Conservation (phyloP, 2,329 filamentous ascomycete genomes). For the Monosporascus sp. region DNA sequence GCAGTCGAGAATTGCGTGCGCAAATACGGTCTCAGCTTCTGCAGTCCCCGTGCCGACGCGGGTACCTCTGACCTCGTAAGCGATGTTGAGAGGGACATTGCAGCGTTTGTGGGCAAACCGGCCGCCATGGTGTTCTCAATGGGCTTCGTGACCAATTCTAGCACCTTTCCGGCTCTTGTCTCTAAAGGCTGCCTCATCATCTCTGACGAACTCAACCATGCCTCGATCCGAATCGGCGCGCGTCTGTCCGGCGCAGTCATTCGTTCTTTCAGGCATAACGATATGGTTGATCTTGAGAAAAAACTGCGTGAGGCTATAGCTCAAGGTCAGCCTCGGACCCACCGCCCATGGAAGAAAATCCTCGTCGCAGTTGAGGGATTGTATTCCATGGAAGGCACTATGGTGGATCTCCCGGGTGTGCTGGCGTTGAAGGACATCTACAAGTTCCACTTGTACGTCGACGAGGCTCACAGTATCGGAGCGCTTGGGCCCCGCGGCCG, state of each 20-base stretch:
- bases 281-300: constrained; percentile 81
- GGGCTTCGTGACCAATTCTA: constrained; percentile 96
- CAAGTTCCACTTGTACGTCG: constrained; percentile 93
- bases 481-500: constrained; percentile 83
- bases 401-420: constrained; percentile 93
- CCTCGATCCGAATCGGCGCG: constrained; percentile 92
- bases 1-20: constrained; percentile 79
- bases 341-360: constrained; percentile 99
- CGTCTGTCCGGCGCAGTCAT: constrained; percentile 94
- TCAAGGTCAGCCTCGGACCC: constrained; percentile 95
- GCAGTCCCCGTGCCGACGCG: constrained; percentile 75
- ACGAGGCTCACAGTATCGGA: constrained; percentile 94
- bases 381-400: constrained; percentile 99
- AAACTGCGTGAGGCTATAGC: constrained; percentile 88
- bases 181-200: constrained; percentile 91
- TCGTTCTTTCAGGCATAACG: constrained; percentile 95
- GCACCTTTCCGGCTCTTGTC: constrained; percentile 85
- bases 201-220: constrained; percentile 96
- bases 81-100: constrained; percentile 87
- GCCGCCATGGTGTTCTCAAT: constrained; percentile 97
- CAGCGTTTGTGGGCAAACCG: constrained; percentile 89
- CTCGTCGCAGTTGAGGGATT: constrained; percentile 92
- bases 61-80: constrained; percentile 83
- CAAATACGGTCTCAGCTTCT: constrained; percentile 78
- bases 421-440: constrained; percentile 87